Evolutionary conservation across 805 yeast genomes (phyloP), one percentile per base, ranked within the genome.

Genomic region (Wickerhamiella kazuoi): DNA sequence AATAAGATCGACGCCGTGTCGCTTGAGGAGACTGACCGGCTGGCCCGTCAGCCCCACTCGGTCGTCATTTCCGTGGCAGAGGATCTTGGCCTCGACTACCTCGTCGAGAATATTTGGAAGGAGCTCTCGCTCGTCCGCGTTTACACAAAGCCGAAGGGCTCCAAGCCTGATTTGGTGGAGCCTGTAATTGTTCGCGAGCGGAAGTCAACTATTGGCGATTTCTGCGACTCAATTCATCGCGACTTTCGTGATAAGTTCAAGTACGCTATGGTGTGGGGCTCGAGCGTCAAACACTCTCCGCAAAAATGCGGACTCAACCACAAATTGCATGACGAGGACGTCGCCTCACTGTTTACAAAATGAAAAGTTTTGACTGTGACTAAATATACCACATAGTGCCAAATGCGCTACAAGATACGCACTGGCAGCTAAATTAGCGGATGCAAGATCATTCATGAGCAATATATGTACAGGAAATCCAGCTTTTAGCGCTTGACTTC

Each of bases 221-320:
- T 87, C 21, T 87, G 98, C 63, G 86, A 87, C 54, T 70, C 90
- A 11, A 78, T 87, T 45, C 97, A 87, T 56, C 71, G 93, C 49
- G 95, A 86, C 51, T 79, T 87, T 67, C 86, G 84, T 53, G 76
- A 79, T 46, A 82, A 79, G 52, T 87, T 90, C 67, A 82, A 84
- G 56, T 84, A 86, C 56, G 97, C 97, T 0, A 61, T 84, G 52
- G 95, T 87, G 4, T 87, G 97, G 96, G 98, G 98, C 0, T 74
- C 47, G 2, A 79, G 93, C 35, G 79, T 96, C 5, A 90, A 90
- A 56, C 94, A 83, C 55, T 81, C 87, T 28, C 97, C 97, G 3
- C 98, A 87, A 54, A 87, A 87, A 55, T 87, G 97, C 65, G 97
- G 98, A 0, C 64, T 87, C 41, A 71, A 55, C 45, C 98, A 87